Evolutionary conservation across 495 filamentous ascomycete species (phyloP), one percentile per base, ranked within the genome.

Genomic region (Penicillium longicatenatum): DNA sequence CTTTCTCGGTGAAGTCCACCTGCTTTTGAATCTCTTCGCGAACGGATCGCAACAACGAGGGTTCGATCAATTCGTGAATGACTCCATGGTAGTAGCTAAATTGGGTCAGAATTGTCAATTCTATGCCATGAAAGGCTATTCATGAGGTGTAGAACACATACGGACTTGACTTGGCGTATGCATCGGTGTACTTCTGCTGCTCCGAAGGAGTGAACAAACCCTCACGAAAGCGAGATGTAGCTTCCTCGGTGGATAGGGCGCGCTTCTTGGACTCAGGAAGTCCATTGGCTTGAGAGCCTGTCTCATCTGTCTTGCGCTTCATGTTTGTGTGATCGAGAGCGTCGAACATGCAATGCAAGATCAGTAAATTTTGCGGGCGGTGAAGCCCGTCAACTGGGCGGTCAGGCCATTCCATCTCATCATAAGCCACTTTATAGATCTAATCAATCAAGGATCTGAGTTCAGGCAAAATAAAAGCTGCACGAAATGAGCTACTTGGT

Each of bases 1-100:
- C 94, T 76, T 99, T 99, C 61, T 92, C 93, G 47, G 94, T 96
- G 76, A 98, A 98, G 67, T 88, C 86, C 58, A 99, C 85, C 65
- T 94, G 91, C 47, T 84, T 79, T 72, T 89, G 86, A 69, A 98
- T 92, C 78, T 99, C 94, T 59, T 81, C 74, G 67, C 93, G 92
- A 61, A 99, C 95, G 52, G 84, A 77, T 64, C 91, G 92, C 49
- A 99, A 84, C 12, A 99, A 86, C 35, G 75, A 69, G 47, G 91
- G 84, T 68, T 90, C 79, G 67, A 98, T 89, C 17, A 99, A 76
- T 19, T 81, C 76, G 55, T 80, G 78, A 64, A 99, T 97, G 14
- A 99, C 92, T 63, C 87, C 87, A 74, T 98, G 93, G 59, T 90
- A 91, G 77, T 98, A 98, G 4, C 82, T 84, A 51, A 0, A 54